Percentiles rank a stretch among this genome's conserved stretches.
These are phyloP conservation scores for Magnaporthiopsis incrustans DNA, from an alignment of 2,329 filamentous ascomycete genomes.

Conservation along the genomic window DNA sequence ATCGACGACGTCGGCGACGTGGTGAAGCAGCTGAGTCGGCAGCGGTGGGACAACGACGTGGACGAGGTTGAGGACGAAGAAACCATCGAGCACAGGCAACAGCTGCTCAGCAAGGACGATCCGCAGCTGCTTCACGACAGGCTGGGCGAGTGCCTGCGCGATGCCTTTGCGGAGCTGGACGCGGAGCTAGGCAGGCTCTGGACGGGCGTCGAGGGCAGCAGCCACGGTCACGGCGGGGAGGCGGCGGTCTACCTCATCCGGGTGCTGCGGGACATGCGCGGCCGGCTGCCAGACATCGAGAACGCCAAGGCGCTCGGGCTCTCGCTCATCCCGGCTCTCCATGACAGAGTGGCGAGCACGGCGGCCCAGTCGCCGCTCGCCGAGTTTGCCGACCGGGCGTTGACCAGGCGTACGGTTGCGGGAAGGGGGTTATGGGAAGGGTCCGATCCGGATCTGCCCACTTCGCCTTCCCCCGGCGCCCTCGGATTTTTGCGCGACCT, in stretches of 20 bases:
- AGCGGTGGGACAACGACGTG: constrained; percentile 7
- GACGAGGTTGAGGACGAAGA: constrained; percentile 4
- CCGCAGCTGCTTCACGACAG: constrained; percentile 27
- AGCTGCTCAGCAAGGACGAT: constrained; percentile 58
- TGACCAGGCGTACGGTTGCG: constrained; percentile 40
- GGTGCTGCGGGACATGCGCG: constrained; percentile 65
- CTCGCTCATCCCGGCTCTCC: constrained; percentile 54
- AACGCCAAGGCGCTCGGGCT: constrained; percentile 49
- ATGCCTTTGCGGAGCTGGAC: constrained; percentile 40
- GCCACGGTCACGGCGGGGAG: constrained; percentile 24
- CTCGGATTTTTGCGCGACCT: constrained; percentile 66
- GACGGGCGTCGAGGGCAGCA: constrained; percentile 29
- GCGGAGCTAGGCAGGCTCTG: constrained; percentile 45
- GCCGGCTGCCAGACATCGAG: constrained; percentile 47
- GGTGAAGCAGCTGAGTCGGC: constrained; percentile 10
- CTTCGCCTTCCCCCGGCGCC: constrained; percentile 66
- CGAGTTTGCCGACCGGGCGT: constrained; percentile 32
- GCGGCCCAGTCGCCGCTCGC: constrained; percentile 43
- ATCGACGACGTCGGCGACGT: constrained; percentile 59
- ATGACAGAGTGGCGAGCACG: constrained; percentile 49
- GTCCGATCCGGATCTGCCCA: constrained; percentile 56
- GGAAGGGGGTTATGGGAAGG: constrained; percentile 75
- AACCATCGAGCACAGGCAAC: constrained; percentile 40
- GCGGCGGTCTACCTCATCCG: constrained; percentile 60
- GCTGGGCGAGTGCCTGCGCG: constrained; percentile 23